Conservation (phyloP, 2,329 filamentous ascomycete species). For the Paecilomyces variotii region DNA sequence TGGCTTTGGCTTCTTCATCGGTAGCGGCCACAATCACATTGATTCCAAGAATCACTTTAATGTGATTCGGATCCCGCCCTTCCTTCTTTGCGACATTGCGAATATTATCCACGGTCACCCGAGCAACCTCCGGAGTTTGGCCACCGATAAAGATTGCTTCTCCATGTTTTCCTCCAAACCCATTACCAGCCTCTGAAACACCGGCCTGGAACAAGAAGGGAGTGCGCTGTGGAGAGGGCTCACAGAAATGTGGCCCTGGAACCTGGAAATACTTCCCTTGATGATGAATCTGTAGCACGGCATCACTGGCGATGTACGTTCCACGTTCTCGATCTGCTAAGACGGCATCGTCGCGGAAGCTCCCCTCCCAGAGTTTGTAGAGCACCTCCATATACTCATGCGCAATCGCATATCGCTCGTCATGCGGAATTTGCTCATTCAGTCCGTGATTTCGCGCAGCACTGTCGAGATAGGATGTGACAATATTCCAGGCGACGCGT, state of each 20-base stretch:
- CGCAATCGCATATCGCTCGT: conserved; percentile 42
- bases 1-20: conserved; percentile 35
- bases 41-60: conserved; percentile 40
- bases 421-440: conserved; percentile 39
- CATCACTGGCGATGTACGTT: conserved; percentile 25
- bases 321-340: conserved; percentile 9
- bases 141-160: conserved; percentile 42
- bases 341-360: conserved; percentile 40
- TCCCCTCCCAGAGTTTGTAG: conserved; percentile 46
- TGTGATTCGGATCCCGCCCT: conserved; percentile 31
- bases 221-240: conserved; percentile 41
- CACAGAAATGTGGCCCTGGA: conserved; percentile 36
- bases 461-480: conserved; percentile 42
- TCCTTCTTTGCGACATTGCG: conserved; percentile 28
- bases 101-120: conserved; percentile 35
- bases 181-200: conserved; percentile 37
- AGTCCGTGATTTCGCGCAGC: conserved; percentile 42
- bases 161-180: conserved; percentile 37
- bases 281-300: conserved; percentile 32
- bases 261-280: conserved; percentile 36
- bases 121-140: conserved; percentile 34
- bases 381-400: conserved; percentile 42
- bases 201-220: conserved; percentile 43
- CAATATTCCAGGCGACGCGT: conserved; percentile 47
- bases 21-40: conserved; percentile 38